Evolutionary conservation across 2,329 filamentous ascomycete genomes (phyloP).

Genomic region (Alternaria burnsii): DNA sequence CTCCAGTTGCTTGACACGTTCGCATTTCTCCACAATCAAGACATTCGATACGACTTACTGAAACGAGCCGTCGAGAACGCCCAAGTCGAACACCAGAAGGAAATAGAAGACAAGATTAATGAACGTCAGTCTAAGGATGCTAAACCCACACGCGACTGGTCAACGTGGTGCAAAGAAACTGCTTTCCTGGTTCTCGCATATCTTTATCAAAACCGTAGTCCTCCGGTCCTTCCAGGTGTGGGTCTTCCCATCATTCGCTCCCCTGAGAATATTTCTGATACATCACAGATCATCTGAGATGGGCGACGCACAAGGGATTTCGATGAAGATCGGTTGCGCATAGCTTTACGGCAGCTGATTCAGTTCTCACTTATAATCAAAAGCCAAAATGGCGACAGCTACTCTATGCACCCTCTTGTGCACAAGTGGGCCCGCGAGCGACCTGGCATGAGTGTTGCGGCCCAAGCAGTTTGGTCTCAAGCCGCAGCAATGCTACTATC

Average conservation of each 20-base stretch:
- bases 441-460: constrained; percentile 21
- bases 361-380: constrained; percentile 31
- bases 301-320: too few relatives aligned
- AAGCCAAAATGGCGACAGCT: constrained; percentile 28
- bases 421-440: constrained; percentile 45
- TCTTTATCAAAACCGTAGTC: constrained; percentile 6
- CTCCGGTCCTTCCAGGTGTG: neutral
- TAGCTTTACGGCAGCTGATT: too few relatives aligned
- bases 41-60: constrained; percentile 8
- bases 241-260: too few relatives aligned
- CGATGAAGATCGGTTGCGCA: too few relatives aligned
- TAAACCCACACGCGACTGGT: neutral
- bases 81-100: too few relatives aligned
- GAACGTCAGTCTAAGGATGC: neutral
- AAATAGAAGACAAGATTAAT: too few relatives aligned
- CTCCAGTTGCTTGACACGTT: constrained; percentile 8
- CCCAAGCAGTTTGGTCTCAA: constrained; percentile 43
- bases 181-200: constrained; percentile 2
- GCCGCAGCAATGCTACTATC: constrained; percentile 35
- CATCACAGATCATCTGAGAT: too few relatives aligned
- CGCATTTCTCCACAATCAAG: constrained; percentile 9
- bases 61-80: neutral
- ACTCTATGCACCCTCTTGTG: constrained; percentile 45
- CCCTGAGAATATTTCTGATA: too few relatives aligned
- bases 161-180: constrained; percentile 5